Evolutionary conservation across 208 protist species (phyloP).

Genomic region (Leishmania martiniquensis): DNA sequence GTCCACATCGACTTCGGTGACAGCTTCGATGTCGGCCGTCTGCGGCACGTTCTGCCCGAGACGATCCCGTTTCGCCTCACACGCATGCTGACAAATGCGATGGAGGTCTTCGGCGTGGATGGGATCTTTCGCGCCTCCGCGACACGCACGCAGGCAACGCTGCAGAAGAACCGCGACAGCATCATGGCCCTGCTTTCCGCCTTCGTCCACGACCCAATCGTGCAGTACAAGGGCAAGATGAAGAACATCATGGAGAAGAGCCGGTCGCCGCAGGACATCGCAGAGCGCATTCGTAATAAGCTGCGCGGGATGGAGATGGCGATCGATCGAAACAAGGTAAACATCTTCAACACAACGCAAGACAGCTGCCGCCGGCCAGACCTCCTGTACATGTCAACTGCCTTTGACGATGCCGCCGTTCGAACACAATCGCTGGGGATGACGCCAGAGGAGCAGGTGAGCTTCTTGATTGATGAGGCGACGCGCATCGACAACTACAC

Average conservation of each 20-base stretch:
- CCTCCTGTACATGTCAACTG: conserved; percentile 91
- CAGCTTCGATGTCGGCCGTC: conserved; percentile 99
- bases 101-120: conserved; percentile 99
- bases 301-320: conserved; percentile 98
- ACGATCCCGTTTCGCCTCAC: conserved; percentile 99
- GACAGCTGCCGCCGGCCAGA: conserved; percentile 81
- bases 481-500: conserved; percentile 90
- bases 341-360: conserved; percentile 79
- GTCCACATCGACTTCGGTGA: conserved; percentile 99
- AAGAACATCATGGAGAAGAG: conserved; percentile 96
- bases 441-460: conserved; percentile 75
- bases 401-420: conserved; percentile 79
- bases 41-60: conserved; percentile 99
- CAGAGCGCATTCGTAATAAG: conserved; percentile 98
- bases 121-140: conserved; percentile 98
- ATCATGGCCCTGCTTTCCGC: conserved; percentile 99
- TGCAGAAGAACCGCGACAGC: conserved; percentile 98
- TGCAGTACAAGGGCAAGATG: conserved; percentile 97
- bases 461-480: conserved; percentile 89
- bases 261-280: conserved; percentile 91
- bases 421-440: conserved; percentile 54
- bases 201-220: conserved; percentile 99
- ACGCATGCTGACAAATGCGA: conserved; percentile 99
- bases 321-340: conserved; percentile 55
- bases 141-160: conserved; percentile 95